Conservation (phyloP, 768 basidiomycete species). For the Trametes maxima region DNA sequence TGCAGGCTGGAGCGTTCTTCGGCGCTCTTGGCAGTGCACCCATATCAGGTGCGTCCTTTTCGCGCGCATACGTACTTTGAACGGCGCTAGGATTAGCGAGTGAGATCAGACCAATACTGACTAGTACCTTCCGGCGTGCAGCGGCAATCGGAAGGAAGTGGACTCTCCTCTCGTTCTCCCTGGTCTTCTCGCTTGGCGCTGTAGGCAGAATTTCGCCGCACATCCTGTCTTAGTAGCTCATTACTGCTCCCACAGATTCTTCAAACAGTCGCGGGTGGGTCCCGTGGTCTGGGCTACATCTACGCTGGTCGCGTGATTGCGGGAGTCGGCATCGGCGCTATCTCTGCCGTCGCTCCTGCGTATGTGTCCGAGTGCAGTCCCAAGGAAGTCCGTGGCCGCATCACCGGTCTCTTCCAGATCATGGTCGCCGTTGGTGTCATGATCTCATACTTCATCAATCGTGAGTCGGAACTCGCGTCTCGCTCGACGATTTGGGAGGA, state of each 20-base stretch:
- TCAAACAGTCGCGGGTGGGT: slow-evolving; percentile 63
- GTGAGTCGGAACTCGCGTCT: slow-evolving; percentile 43
- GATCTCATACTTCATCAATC: slow-evolving; percentile 82
- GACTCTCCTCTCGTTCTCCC: slow-evolving; percentile 61
- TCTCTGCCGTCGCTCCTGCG: slow-evolving; percentile 82
- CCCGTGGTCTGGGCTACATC: slow-evolving; percentile 64
- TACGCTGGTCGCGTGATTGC: slow-evolving; percentile 81
- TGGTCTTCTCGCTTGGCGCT: slow-evolving; percentile 73
- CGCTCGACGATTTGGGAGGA: neutral
- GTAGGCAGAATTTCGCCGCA: slow-evolving; percentile 39
- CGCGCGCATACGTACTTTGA: neutral
- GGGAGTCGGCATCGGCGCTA: slow-evolving; percentile 81
- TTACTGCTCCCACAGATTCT: slow-evolving; percentile 50
- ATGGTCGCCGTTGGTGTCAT: slow-evolving; percentile 86
- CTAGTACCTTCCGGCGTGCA: slow-evolving; percentile 30
- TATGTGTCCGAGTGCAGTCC: slow-evolving; percentile 89
- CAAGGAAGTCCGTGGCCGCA: slow-evolving; percentile 82
- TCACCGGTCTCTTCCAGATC: slow-evolving; percentile 86
- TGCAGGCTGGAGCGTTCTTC: slow-evolving; percentile 89
- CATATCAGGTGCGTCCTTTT: slow-evolving; percentile 53
- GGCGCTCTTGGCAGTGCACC: slow-evolving; percentile 78
- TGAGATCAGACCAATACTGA: neutral
- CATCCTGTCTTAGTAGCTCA: neutral
- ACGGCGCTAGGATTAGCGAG: neutral
- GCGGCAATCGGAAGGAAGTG: slow-evolving; percentile 66